These are phyloP conservation scores for Globisporangium abappressorium DNA, from an alignment of 352 stramenopile species.

Conservation along the genomic window DNA sequence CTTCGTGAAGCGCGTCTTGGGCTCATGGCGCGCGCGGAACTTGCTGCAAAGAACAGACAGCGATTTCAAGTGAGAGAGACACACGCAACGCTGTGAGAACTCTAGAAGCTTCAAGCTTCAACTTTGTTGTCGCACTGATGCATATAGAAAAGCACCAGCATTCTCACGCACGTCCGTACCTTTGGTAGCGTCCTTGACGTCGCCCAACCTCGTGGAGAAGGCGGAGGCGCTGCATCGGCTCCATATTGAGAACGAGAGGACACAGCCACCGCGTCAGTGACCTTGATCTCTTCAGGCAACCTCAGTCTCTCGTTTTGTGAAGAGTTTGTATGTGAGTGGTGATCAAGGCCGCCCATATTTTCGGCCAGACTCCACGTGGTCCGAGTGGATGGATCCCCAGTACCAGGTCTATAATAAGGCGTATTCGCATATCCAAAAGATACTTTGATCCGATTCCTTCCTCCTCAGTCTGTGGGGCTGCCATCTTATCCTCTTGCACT, in stretches of 20 bases:
- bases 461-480: background rate
- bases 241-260: background rate
- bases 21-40: conserved; percentile 43
- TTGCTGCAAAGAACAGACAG: conserved; percentile 32
- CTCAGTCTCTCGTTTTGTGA: background rate
- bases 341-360: no score
- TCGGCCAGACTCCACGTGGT: no score
- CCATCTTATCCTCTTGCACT: background rate
- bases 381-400: background rate
- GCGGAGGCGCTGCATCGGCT: conserved; percentile 27
- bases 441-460: background rate
- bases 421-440: background rate
- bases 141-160: background rate
- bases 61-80: background rate
- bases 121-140: background rate
- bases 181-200: conserved; percentile 48
- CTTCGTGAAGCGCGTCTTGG: conserved; percentile 40
- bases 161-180: conserved; percentile 20
- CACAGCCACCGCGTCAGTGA: background rate
- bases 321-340: no score
- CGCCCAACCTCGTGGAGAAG: conserved; percentile 39
- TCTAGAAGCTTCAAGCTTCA: background rate
- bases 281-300: background rate
- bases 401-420: background rate
- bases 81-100: background rate